Percentiles rank a stretch among this genome's conserved stretches.
Evolutionary conservation across 768 basidiomycete species (phyloP).

Genomic region (Mrakia blollopis): DNA sequence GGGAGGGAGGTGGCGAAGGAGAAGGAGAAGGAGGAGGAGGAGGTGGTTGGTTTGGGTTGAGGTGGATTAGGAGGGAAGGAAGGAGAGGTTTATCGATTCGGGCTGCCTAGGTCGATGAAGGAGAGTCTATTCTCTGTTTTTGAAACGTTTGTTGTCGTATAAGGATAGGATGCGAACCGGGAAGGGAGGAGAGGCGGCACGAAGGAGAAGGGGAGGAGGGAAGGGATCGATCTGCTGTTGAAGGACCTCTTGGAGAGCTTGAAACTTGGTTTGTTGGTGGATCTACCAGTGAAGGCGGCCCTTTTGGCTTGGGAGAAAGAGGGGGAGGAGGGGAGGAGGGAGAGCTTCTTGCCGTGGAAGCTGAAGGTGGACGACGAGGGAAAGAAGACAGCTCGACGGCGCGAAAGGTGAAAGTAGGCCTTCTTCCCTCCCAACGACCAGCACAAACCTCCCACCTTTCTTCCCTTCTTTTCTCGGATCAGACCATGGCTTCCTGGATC

Average conservation of each 20-base stretch:
- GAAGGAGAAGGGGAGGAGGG: not conserved
- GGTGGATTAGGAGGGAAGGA: not conserved
- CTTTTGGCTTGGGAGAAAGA: not conserved
- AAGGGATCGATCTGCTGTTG: no score
- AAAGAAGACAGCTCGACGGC: not conserved
- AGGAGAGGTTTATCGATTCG: not conserved
- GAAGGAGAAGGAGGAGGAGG: not conserved
- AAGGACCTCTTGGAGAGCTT: not conserved
- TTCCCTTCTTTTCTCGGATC: not conserved
- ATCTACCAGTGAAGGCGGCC: constrained; percentile 10
- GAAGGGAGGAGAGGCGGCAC: not conserved
- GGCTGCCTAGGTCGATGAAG: not conserved
- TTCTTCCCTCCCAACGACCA: not conserved
- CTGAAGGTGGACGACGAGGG: not conserved
- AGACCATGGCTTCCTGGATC: constrained; percentile 25
- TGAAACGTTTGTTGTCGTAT: not conserved
- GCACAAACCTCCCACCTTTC: not conserved
- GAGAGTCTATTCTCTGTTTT: not conserved
- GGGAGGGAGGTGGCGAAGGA: not conserved
- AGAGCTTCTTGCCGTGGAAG: not conserved
- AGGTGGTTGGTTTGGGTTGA: not conserved
- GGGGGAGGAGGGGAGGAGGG: not conserved
- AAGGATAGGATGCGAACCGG: constrained; percentile 12
- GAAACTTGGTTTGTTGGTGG: not conserved
- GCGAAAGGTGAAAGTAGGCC: not conserved